Evolutionary conservation across 371 early-diverging fungal species (phyloP).

Genomic region (Haplosporangium sp.): DNA sequence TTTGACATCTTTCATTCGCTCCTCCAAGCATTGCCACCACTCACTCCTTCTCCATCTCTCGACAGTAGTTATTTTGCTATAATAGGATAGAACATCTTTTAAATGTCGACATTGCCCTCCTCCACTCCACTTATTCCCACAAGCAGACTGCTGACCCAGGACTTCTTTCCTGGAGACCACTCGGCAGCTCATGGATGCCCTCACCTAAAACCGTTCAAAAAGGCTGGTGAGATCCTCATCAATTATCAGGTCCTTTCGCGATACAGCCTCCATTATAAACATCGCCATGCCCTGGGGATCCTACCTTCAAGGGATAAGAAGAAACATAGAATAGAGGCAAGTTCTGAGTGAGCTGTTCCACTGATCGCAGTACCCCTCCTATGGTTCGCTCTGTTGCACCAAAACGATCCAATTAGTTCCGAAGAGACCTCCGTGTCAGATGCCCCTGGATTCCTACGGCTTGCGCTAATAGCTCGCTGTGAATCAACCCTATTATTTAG

Average conservation of each 20-base stretch:
- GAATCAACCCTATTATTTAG: conserved; percentile 3
- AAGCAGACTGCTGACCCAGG: conserved; percentile 42
- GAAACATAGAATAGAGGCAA: conserved; percentile 30
- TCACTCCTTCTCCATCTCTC: not conserved
- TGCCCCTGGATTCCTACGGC: too few species aligned
- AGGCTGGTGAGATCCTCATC: conserved; percentile 50
- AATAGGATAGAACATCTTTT: not conserved
- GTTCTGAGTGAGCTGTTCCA: not conserved
- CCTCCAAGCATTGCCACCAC: not conserved
- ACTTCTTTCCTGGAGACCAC: conserved; percentile 50
- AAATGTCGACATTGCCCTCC: conserved; percentile 28
- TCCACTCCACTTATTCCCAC: conserved; percentile 32
- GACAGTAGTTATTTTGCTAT: not conserved
- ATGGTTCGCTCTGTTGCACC: not conserved
- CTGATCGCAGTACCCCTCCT: not conserved
- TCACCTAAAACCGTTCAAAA: conserved; percentile 40
- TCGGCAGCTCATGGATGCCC: conserved; percentile 37
- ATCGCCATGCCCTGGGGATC: conserved; percentile 55
- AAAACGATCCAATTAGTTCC: not conserved
- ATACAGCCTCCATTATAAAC: conserved; percentile 59
- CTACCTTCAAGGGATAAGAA: conserved; percentile 40
- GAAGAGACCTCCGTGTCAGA: too few species aligned
- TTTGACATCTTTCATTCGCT: not conserved
- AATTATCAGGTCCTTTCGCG: conserved; percentile 59
- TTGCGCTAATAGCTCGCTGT: too few species aligned